Evolutionary conservation across 352 stramenopile genomes (phyloP).

Genomic region (Pythium periplocum): DNA sequence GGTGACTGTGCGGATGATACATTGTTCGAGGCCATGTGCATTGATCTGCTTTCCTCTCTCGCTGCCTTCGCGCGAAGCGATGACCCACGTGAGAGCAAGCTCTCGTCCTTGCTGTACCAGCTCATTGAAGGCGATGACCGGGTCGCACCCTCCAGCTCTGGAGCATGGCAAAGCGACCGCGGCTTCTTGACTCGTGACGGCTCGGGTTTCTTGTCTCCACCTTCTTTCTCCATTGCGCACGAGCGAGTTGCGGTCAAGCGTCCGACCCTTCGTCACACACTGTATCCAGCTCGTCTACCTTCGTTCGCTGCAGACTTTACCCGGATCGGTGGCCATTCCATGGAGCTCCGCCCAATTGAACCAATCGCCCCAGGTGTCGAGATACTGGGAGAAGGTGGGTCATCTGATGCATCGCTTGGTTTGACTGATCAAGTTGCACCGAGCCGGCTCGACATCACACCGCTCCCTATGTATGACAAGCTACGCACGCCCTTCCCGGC

Average conservation of each 20-base stretch:
- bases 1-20: constrained; percentile 12
- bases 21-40: constrained; percentile 53
- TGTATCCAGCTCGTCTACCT: constrained; percentile 33
- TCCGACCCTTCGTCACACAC: constrained; percentile 22
- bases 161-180: constrained; percentile 49
- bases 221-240: constrained; percentile 27
- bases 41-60: constrained; percentile 56
- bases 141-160: not conserved
- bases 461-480: constrained; percentile 44
- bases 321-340: constrained; percentile 32
- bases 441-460: constrained; percentile 26
- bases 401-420: not conserved
- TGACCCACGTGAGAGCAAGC: constrained; percentile 40
- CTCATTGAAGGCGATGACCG: constrained; percentile 56
- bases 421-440: constrained; percentile 2
- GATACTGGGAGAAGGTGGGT: constrained; percentile 11
- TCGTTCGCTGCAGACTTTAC: constrained; percentile 49
- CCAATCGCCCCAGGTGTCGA: constrained; percentile 31
- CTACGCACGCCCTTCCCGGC: constrained; percentile 19
- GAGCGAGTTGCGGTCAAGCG: constrained; percentile 15
- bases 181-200: constrained; percentile 38
- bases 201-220: constrained; percentile 18
- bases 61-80: constrained; percentile 51
- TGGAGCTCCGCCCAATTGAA: constrained; percentile 58
- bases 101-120: constrained; percentile 53